phyloP scores from a whole-genome alignment of 768 basidiomycete species.

The Lentinula raphanica region DNA sequence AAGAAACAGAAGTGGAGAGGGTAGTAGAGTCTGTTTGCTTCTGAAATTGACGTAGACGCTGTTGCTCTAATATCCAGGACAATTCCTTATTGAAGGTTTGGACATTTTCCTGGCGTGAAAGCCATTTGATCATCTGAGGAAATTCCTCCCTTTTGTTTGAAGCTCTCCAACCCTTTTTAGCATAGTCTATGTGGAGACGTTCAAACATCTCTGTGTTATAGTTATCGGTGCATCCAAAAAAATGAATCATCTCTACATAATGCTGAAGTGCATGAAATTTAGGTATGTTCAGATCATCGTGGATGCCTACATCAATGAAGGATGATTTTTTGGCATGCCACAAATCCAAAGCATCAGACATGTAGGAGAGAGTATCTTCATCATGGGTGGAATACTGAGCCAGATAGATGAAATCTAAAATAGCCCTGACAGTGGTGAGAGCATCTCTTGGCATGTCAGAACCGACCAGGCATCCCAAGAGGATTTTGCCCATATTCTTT shows the following conservation, averaged over 20 bases:
- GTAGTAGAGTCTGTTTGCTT: background rate
- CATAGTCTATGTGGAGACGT: too few relatives aligned
- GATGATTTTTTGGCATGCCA: conserved; percentile 19
- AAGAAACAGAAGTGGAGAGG: background rate
- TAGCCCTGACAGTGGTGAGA: conserved; percentile 16
- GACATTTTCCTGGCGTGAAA: conserved; percentile 22
- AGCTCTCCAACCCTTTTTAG: too few relatives aligned
- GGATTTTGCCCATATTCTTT: conserved; percentile 22
- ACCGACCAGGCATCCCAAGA: conserved; percentile 17
- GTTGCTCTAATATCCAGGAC: too few relatives aligned
- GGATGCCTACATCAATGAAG: conserved; percentile 13
- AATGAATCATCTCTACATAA: too few relatives aligned
- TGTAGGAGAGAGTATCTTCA: conserved; percentile 8
- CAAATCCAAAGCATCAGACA: conserved; percentile 10
- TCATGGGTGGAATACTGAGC: conserved; percentile 13
- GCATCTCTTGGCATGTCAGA: background rate
- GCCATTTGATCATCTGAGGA: conserved; percentile 23
- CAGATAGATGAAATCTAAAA: conserved; percentile 30
- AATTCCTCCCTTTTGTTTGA: conserved; percentile 18
- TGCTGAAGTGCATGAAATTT: conserved; percentile 27
- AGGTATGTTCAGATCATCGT: conserved; percentile 22
- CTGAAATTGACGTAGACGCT: background rate
- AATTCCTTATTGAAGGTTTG: too few relatives aligned
- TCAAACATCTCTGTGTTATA: too few relatives aligned
- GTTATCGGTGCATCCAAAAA: too few relatives aligned